Conservation (phyloP, 371 early-diverging fungal species). For the Mucor velutinosus region DNA sequence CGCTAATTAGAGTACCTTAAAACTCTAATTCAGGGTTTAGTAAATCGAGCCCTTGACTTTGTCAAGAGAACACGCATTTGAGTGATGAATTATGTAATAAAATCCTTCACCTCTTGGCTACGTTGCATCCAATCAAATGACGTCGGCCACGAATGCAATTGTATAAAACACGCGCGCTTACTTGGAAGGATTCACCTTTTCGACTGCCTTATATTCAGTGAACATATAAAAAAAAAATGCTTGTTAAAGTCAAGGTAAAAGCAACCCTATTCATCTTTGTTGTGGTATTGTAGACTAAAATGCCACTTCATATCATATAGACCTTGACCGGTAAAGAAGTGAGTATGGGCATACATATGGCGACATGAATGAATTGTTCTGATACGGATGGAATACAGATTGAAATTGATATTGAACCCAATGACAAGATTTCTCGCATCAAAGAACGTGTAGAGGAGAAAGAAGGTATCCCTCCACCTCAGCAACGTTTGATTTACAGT, state of each 20-base stretch:
- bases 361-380: background rate
- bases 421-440: slow-evolving; percentile 88
- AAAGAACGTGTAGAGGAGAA: slow-evolving; percentile 96
- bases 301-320: slow-evolving; percentile 40
- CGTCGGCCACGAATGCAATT: background rate
- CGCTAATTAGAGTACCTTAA: background rate
- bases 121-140: slow-evolving; percentile 2
- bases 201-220: background rate
- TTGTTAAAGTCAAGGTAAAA: slow-evolving; percentile 87
- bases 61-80: background rate
- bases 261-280: background rate
- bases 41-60: background rate
- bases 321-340: slow-evolving; percentile 95
- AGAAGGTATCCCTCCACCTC: slow-evolving; percentile 96
- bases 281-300: background rate
- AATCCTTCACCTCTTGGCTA: background rate
- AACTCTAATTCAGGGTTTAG: background rate
- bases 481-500: slow-evolving; percentile 94
- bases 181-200: background rate
- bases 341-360: slow-evolving; percentile 15
- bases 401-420: slow-evolving; percentile 90
- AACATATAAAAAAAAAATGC: slow-evolving; percentile 56
- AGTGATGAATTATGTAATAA: background rate
- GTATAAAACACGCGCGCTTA: background rate
- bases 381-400: slow-evolving; percentile 56